Conservation (phyloP, 805 yeast species). For the Barnettozyma sp. region DNA sequence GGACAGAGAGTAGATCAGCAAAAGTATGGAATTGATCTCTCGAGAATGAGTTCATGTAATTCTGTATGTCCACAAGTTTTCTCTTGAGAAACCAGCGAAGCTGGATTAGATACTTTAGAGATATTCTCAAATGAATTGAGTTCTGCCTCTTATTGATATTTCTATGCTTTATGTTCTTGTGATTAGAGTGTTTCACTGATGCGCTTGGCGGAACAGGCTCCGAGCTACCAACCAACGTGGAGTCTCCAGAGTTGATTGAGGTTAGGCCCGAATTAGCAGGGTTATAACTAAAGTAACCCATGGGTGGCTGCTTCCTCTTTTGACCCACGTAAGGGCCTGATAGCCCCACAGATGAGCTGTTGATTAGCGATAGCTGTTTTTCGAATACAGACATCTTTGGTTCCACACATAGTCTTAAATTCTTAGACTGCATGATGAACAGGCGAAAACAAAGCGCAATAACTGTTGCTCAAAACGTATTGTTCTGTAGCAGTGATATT, state of each 20-base stretch:
- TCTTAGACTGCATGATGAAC: conserved; percentile 7
- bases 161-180: neutral
- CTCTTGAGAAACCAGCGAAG: neutral
- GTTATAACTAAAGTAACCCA: neutral
- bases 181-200: neutral
- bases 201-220: neutral
- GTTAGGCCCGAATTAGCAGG: conserved; percentile 1
- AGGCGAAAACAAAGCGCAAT: no score
- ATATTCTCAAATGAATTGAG: conserved; percentile 9
- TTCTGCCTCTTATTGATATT: conserved; percentile 1
- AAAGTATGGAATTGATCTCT: conserved; percentile 5
- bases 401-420: conserved; percentile 11
- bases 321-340: neutral
- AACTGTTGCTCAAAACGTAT: no score
- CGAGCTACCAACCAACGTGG: conserved; percentile 9
- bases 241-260: conserved; percentile 7
- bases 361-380: conserved; percentile 15
- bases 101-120: conserved; percentile 3
- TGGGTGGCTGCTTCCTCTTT: conserved; percentile 1
- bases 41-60: neutral
- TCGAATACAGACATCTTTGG: conserved; percentile 20
- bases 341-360: conserved; percentile 8
- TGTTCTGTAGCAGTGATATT: no score
- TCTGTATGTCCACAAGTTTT: conserved; percentile 2
- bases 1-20: conserved; percentile 9